Conservation (phyloP, 2,329 filamentous ascomycete species). For the Epichloe sp. region DNA sequence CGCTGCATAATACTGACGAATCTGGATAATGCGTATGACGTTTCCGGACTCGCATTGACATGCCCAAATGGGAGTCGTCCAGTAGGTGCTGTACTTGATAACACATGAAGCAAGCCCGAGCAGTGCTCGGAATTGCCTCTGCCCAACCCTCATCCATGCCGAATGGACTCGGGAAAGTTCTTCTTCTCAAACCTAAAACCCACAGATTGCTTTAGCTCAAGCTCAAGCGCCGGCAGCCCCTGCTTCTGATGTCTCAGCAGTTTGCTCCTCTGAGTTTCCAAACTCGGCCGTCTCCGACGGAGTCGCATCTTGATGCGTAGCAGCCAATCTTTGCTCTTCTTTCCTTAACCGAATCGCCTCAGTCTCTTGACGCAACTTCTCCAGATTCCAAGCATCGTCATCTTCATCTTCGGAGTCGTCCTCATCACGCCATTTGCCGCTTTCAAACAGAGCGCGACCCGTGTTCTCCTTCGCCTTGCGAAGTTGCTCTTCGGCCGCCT, state of each 20-base stretch:
- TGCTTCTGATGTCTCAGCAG: conserved; percentile 1
- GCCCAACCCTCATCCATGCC: conserved; percentile 1
- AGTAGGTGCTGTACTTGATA: conserved; percentile 5
- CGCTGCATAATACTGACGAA: conserved; percentile 1
- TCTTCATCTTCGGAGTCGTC: conserved; percentile 49
- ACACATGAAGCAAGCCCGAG: conserved; percentile 4
- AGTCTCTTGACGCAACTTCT: conserved; percentile 73
- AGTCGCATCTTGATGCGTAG: conserved; percentile 8
- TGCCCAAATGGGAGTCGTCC: conserved; percentile 1
- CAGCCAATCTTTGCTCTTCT: conserved; percentile 56
- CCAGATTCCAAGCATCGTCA: conserved; percentile 65
- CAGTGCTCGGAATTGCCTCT: conserved; percentile 16
- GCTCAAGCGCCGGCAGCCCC: conserved; percentile 8
- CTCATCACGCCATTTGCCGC: conserved; percentile 74
- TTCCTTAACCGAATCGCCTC: conserved; percentile 60
- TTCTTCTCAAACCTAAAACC: background rate
- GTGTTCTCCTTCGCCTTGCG: conserved; percentile 89
- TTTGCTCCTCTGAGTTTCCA: conserved; percentile 3
- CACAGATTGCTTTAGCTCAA: background rate
- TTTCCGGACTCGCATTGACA: background rate
- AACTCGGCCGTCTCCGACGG: background rate
- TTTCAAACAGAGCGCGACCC: conserved; percentile 88
- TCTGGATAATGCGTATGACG: background rate
- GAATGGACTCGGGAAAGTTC: background rate
- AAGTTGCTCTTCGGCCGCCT: conserved; percentile 84